A percentile compares a stretch with the other conserved stretches of the same genome.
phyloP scores from a whole-genome alignment of 768 basidiomycete species.

The Trametes elegans region DNA sequence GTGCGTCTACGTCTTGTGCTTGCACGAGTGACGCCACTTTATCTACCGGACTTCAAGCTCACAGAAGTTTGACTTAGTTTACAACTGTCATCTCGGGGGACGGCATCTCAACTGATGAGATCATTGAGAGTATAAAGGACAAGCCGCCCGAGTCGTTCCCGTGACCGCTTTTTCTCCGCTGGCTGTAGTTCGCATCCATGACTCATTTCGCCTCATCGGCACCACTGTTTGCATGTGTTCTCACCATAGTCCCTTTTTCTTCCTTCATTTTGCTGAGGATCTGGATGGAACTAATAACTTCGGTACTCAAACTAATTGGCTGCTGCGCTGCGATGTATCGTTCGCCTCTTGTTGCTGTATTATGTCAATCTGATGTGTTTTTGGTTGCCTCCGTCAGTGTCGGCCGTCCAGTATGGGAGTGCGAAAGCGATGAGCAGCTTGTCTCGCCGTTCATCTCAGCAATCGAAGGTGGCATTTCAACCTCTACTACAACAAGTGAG shows the following conservation, averaged over 20 bases:
- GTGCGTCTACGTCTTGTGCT: constrained; percentile 1
- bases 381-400: too few relatives aligned
- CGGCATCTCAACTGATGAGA: background rate
- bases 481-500: too few relatives aligned
- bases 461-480: background rate
- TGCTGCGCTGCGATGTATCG: too few relatives aligned
- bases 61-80: background rate
- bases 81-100: constrained; percentile 13
- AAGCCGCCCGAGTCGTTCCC: background rate
- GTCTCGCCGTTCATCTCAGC: background rate
- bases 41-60: background rate
- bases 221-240: too few relatives aligned
- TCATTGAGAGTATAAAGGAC: constrained; percentile 8
- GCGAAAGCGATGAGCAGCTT: background rate
- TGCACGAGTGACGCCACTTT: background rate
- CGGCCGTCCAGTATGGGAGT: constrained; percentile 7
- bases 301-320: too few relatives aligned
- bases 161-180: background rate
- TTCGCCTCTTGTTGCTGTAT: too few relatives aligned
- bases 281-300: too few relatives aligned
- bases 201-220: too few relatives aligned
- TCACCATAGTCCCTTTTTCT: too few relatives aligned
- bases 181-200: too few relatives aligned
- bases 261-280: too few relatives aligned
- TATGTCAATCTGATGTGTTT: too few relatives aligned